Evolutionary conservation across 805 yeast species (phyloP), one percentile per base, ranked within the genome.

Genomic region (Candida ascalaphidarum): DNA sequence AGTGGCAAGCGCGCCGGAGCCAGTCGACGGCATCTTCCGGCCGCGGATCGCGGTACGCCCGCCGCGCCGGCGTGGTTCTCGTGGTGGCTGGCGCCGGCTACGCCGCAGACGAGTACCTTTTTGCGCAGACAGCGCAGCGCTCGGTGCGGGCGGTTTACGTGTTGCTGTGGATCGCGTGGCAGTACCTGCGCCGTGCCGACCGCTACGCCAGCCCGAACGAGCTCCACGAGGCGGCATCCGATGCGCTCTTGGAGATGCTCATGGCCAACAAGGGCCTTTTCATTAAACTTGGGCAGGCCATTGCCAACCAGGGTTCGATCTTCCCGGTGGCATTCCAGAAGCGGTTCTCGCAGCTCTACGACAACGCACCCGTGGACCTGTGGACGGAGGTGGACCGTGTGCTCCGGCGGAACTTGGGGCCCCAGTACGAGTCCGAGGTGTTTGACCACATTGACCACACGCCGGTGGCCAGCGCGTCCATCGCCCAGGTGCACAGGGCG

Each of bases 211-310:
- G 36, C 11, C 54, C 75, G n/a, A 67, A 64, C 13, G 65, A 65
- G 0, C 49, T 81, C 7, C 92, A 81, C 39, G 74, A 71, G 32
- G 50, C 71, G 16, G 69, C 72, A 21, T 72, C 89, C 4, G 65
- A 53, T 25, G 32, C 32, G 22, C 38, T 60, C 11, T 39, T 56
- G 11, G 31, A 50, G 19, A 36, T 60, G 41, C 30, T 61, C 16
- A 40, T 43, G 35, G 29, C 34, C 7, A 60, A 61, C 35, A 60
- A 56, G 37, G 68, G 68, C 2, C 59, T 82, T 12, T 82, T 79
- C 45, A 76, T 82, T 48, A 81, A 81, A 48, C 51, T 79, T 40
- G 94, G 92, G 14, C 92, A 81, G 60, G 77, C 82, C 28, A 65
- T 81, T 25, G 89, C 92, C 3, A 74, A 81, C 43, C 92, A 82